Conservation (phyloP, 805 yeast genomes). For the Barnettozyma populi region DNA sequence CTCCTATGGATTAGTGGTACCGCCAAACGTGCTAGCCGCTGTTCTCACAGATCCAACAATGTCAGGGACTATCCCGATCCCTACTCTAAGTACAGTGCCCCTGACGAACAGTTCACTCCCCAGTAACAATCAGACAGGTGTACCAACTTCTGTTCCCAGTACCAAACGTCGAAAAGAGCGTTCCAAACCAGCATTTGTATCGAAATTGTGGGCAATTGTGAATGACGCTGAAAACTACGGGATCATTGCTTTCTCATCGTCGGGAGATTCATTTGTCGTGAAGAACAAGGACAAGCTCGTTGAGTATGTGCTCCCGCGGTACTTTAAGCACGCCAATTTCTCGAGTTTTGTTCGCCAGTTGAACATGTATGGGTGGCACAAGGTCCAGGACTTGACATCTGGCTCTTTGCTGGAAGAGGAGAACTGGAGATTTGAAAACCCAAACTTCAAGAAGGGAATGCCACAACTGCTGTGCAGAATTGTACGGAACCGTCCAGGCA, state of each 20-base stretch:
- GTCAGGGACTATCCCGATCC: no score
- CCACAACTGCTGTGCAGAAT: constrained; percentile 84
- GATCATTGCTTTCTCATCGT: background rate
- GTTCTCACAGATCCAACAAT: no score
- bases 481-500: constrained; percentile 57
- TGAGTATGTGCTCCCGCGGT: constrained; percentile 77
- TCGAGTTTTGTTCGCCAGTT: constrained; percentile 95
- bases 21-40: no score
- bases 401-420: constrained; percentile 75
- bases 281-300: constrained; percentile 77
- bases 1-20: no score
- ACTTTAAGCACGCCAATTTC: constrained; percentile 91
- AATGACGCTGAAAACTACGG: constrained; percentile 39
- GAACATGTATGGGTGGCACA: constrained; percentile 99
- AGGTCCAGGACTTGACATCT: constrained; percentile 82
- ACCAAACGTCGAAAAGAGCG: background rate
- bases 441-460: constrained; percentile 66
- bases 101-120: background rate
- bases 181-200: constrained; percentile 80
- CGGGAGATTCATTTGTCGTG: constrained; percentile 64
- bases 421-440: constrained; percentile 82
- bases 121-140: background rate
- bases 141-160: background rate
- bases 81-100: background rate
- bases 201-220: constrained; percentile 93